These are phyloP conservation scores for Hanseniaspora occidentalis DNA, from an alignment of 805 yeast genomes.

Conservation along the genomic window DNA sequence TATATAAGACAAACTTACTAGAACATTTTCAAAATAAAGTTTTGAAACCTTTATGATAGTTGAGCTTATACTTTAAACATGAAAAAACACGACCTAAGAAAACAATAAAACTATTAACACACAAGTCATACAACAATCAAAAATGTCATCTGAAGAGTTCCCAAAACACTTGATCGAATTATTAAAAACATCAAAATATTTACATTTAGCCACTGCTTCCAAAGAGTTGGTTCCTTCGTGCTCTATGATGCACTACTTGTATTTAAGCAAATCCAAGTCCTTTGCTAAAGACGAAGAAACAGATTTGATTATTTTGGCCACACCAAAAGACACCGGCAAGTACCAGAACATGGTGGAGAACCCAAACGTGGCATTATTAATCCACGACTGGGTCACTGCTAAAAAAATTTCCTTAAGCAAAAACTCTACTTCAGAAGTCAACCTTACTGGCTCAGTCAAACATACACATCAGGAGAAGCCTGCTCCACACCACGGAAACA, in stretches of 20 bases:
- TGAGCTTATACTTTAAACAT: no score
- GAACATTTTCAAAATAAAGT: no score
- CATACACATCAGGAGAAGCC: constrained; percentile 21
- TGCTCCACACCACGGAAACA: constrained; percentile 17
- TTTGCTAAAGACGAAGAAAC: constrained; percentile 28
- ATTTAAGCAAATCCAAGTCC: constrained; percentile 31
- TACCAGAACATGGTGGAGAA: constrained; percentile 55
- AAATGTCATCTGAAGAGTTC: constrained; percentile 20
- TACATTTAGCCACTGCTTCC: constrained; percentile 75
- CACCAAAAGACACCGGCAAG: constrained; percentile 62
- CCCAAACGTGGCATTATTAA: constrained; percentile 67
- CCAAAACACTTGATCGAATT: constrained; percentile 31
- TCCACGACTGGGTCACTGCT: constrained; percentile 85
- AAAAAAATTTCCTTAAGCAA: constrained; percentile 27
- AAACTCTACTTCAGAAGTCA: constrained; percentile 4
- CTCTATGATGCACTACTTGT: constrained; percentile 82
- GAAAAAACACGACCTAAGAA: neutral
- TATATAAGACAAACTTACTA: no score
- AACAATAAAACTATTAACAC: neutral
- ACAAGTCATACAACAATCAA: neutral
- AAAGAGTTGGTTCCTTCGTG: constrained; percentile 63
- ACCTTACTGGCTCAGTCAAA: constrained; percentile 9
- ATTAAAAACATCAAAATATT: constrained; percentile 49
- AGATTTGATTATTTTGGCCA: constrained; percentile 55
- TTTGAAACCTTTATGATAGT: no score